Evolutionary conservation across 495 filamentous ascomycete species (phyloP).

Genomic region (Aspergillus sclerotioniger): DNA sequence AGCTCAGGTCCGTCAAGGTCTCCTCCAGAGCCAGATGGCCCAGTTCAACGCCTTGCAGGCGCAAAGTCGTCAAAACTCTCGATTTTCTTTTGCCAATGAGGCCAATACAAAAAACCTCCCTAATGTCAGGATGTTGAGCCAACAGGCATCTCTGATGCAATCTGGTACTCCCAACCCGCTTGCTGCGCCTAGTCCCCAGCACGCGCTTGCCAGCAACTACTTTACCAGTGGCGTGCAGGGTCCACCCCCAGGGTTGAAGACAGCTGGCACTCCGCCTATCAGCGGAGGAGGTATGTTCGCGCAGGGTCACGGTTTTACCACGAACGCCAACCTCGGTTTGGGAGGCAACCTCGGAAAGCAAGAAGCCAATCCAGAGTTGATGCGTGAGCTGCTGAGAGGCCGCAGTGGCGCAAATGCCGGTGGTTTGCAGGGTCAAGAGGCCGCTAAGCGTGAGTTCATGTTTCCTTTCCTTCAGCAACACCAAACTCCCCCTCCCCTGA

Average conservation of each 20-base stretch:
- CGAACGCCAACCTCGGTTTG: conserved; percentile 65
- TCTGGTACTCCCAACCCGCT: conserved; percentile 57
- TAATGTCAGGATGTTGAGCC: conserved; percentile 82
- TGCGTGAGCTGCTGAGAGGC: conserved; percentile 72
- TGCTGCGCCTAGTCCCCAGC: conserved; percentile 55
- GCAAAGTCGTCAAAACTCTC: conserved; percentile 80
- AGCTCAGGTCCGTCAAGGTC: conserved; percentile 40
- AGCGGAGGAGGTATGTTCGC: conserved; percentile 73
- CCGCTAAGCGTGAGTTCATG: conserved; percentile 90
- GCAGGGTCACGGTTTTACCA: conserved; percentile 72
- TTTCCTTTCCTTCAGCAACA: conserved; percentile 83
- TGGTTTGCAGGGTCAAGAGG: conserved; percentile 67
- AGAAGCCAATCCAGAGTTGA: conserved; percentile 71
- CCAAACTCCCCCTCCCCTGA: conserved; percentile 82
- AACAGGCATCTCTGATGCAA: conserved; percentile 89
- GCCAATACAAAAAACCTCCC: conserved; percentile 74
- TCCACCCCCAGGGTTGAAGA: conserved; percentile 93
- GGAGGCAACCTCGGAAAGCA: conserved; percentile 64
- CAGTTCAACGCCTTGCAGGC: conserved; percentile 60
- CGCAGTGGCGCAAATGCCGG: conserved; percentile 56
- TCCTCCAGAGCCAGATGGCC: conserved; percentile 60
- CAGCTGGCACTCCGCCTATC: conserved; percentile 85
- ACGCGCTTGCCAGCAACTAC: conserved; percentile 42
- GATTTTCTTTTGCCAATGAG: conserved; percentile 87
- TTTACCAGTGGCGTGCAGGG: conserved; percentile 71